Percentiles rank a stretch among this genome's conserved stretches.
These are phyloP conservation scores for Xylaria bambusicola DNA, from an alignment of 495 filamentous ascomycete species.

Conservation along the genomic window DNA sequence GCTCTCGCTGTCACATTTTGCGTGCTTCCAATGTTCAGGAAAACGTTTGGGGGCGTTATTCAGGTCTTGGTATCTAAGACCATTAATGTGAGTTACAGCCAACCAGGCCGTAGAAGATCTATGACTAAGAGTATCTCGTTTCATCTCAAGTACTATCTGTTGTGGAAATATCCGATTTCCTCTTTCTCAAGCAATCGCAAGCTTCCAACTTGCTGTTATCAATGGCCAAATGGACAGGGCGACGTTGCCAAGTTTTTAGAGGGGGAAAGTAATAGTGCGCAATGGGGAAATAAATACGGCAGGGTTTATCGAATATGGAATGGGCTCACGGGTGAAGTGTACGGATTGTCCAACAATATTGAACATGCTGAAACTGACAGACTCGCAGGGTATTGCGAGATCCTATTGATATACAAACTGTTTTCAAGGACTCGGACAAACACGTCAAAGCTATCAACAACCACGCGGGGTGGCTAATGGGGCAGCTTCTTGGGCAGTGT, in stretches of 20 bases:
- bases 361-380: constrained; percentile 1
- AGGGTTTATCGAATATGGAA: constrained; percentile 36
- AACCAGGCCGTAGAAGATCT: too few species aligned
- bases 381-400: constrained; percentile 26
- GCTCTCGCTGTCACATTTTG: too few species aligned
- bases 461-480: constrained; percentile 38
- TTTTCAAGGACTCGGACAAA: constrained; percentile 38
- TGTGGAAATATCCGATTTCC: too few species aligned
- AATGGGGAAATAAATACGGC: constrained; percentile 30
- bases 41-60: too few species aligned
- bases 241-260: constrained; percentile 33
- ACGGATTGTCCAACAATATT: not conserved
- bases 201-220: constrained; percentile 29
- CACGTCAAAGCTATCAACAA: constrained; percentile 36
- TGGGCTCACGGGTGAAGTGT: constrained; percentile 37
- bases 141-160: too few species aligned
- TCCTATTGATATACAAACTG: constrained; percentile 28
- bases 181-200: too few species aligned
- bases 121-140: too few species aligned
- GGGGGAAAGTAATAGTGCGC: constrained; percentile 20
- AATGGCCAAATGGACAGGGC: constrained; percentile 35
- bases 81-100: too few species aligned
- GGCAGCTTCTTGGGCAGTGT: constrained; percentile 41
- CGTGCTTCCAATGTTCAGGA: too few species aligned
- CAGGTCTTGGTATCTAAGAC: too few species aligned